Conservation (phyloP, 345 rosid genomes). For the Hypericum androsaemum region DNA sequence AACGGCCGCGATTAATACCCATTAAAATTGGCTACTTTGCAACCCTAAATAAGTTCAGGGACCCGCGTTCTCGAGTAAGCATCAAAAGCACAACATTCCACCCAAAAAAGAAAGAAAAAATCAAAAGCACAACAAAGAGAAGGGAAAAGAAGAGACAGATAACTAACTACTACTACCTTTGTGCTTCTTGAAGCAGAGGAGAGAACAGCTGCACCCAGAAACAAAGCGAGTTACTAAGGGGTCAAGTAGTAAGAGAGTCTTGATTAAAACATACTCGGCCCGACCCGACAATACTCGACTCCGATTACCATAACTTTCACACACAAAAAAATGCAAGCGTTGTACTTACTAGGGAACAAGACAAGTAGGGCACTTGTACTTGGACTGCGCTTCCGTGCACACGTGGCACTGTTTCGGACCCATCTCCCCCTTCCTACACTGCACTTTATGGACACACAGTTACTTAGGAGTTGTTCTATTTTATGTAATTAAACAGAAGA, state of each 20-base stretch:
- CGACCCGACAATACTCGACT: no score
- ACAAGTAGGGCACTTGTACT: slow-evolving; percentile 79
- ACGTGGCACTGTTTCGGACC: slow-evolving; percentile 40
- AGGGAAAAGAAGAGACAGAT: slow-evolving; percentile 22
- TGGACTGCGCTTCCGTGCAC: slow-evolving; percentile 49
- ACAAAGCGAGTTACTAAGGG: background rate
- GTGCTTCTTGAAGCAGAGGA: slow-evolving; percentile 36
- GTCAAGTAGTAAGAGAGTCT: no score
- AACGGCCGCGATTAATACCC: no score
- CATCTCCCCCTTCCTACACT: slow-evolving; percentile 8
- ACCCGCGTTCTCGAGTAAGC: no score
- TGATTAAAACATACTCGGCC: no score
- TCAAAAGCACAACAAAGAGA: background rate
- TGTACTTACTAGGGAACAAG: slow-evolving; percentile 56
- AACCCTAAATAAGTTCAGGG: no score
- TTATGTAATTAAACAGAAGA: no score
- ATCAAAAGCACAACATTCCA: no score
- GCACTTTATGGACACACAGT: no score
- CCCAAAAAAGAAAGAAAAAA: background rate
- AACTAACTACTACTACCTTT: slow-evolving; percentile 27
- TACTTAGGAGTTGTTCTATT: no score
- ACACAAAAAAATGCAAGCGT: background rate
- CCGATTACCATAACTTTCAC: no score
- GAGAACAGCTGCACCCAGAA: slow-evolving; percentile 53
- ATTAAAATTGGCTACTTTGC: no score